Base-by-base conservation (phyloP, 352 stramenopile genomes). In the Phytophthora sp. region DNA sequence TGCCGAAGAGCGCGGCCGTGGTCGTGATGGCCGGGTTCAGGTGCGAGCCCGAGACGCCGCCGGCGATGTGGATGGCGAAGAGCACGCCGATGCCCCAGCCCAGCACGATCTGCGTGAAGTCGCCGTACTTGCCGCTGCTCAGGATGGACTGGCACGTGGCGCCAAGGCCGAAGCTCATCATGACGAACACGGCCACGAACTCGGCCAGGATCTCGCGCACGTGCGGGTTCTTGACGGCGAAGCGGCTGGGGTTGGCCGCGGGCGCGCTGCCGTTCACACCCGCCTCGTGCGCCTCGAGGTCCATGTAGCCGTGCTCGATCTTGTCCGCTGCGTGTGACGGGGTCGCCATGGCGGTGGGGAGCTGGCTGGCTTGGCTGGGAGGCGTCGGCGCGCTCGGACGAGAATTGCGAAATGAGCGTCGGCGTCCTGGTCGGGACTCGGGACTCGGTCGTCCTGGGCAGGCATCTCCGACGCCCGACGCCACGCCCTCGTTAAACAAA, bases 1-100 rank as follows among this genome's bases (percentile, higher is more conserved):
- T 72, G 21, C 59, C 59, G 45, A 73, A 76, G 5, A 76, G 35
- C 21, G 68, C 68, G 2, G 56, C 50, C 9, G 68, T 66, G 7
- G 59, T 67, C n/a, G 68, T 76, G 42, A 76, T 67, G 23, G 72
- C 48, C 12, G 75, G 75, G 65, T 84, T 84, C n/a, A 84, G 26
- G 58, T 84, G 75, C 31, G 66, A 70, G 1, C 75, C 72, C 21
- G 66, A 78, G 38, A 78, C 69, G 17, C 72, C 66, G 17, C 69
- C 75, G n/a, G 41, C 61, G 17, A 78, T 64, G 55, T 84, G 69
- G 54, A 84, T 77, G 41, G 66, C 75, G 21, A 82, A 76, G 24
- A 84, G 61, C 41, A 84, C 75, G 17, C 68, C 75, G 32, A 84
- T 69, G 15, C 75, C 75, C 72, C 75, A 84, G 38, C 61, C 64